Conservation (phyloP, 176 grass and related monocot species). For the Oryza meridionalis region DNA sequence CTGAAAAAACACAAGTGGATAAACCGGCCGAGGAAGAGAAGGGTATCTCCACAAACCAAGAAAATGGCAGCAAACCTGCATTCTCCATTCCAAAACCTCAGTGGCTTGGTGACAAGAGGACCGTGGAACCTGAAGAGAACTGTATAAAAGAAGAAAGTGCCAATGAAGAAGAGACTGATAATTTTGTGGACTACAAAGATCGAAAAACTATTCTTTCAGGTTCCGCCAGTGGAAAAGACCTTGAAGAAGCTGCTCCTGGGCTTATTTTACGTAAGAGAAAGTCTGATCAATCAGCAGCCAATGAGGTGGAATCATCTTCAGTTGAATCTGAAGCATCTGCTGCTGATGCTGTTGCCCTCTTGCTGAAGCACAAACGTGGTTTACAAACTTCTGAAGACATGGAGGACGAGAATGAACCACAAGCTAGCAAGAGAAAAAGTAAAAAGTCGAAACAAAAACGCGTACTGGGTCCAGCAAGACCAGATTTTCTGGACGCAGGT, state of each 20-base stretch:
- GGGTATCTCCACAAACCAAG: constrained; percentile 42
- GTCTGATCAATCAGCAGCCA: constrained; percentile 33
- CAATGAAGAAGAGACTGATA: constrained; percentile 63
- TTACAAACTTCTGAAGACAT: constrained; percentile 58
- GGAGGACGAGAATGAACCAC: constrained; percentile 36
- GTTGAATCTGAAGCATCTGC: constrained; percentile 75
- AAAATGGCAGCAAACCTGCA: constrained; percentile 49
- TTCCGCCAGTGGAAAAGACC: constrained; percentile 55
- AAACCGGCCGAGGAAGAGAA: constrained; percentile 30
- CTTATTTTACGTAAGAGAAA: constrained; percentile 92
- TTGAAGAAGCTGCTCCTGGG: constrained; percentile 78
- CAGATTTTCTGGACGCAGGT: constrained; percentile 65
- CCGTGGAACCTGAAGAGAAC: constrained; percentile 56
- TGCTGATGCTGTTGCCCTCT: constrained; percentile 89
- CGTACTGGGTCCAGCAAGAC: constrained; percentile 75
- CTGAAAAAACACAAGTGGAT: constrained; percentile 26
- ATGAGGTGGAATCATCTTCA: constrained; percentile 48
- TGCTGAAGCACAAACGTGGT: constrained; percentile 86
- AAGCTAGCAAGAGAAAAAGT: constrained; percentile 37
- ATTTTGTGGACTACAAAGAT: constrained; percentile 98
- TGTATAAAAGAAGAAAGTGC: constrained; percentile 47
- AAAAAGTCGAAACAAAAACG: constrained; percentile 74
- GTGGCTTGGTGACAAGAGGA: constrained; percentile 88
- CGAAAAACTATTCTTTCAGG: constrained; percentile 58
- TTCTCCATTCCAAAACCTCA: constrained; percentile 71